A percentile compares a stretch with the other conserved stretches of the same genome.
These are phyloP conservation scores for Saccharum officinarum DNA, from an alignment of 176 grass and related monocot species.

Conservation along the genomic window DNA sequence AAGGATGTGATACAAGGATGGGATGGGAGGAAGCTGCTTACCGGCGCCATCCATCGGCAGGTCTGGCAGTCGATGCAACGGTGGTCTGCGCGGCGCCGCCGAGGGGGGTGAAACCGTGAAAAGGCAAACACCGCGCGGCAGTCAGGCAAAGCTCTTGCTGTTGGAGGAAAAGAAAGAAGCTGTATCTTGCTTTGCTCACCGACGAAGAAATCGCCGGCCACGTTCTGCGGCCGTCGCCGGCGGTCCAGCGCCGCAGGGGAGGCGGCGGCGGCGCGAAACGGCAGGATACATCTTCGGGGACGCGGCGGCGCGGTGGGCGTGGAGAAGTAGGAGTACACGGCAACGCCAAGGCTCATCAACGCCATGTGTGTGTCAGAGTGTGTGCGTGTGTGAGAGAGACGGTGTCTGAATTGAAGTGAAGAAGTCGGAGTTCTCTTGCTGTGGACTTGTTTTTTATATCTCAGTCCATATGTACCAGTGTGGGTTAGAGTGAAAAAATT, in stretches of 20 bases:
- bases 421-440: neutral
- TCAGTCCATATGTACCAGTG: too few relatives aligned
- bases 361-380: constrained; percentile 1
- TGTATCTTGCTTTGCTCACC: constrained; percentile 36
- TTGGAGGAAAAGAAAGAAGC: neutral
- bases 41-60: constrained; percentile 97
- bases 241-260: neutral
- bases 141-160: neutral
- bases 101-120: too few relatives aligned
- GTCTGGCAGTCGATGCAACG: constrained; percentile 89
- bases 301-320: neutral
- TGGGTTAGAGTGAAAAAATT: too few relatives aligned
- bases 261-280: neutral
- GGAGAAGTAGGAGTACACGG: neutral
- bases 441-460: too few relatives aligned
- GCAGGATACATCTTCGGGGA: neutral
- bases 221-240: constrained; percentile 55
- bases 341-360: constrained; percentile 11
- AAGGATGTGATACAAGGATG: neutral
- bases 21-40: neutral
- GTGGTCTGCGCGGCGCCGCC: constrained; percentile 44
- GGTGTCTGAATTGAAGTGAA: neutral
- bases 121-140: neutral
- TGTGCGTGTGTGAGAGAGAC: too few relatives aligned
- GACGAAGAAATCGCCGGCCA: constrained; percentile 67